Evolutionary conservation across 371 early-diverging fungal genomes (phyloP), one percentile per base, ranked within the genome.

Genomic region (Gilbertella persicaria): DNA sequence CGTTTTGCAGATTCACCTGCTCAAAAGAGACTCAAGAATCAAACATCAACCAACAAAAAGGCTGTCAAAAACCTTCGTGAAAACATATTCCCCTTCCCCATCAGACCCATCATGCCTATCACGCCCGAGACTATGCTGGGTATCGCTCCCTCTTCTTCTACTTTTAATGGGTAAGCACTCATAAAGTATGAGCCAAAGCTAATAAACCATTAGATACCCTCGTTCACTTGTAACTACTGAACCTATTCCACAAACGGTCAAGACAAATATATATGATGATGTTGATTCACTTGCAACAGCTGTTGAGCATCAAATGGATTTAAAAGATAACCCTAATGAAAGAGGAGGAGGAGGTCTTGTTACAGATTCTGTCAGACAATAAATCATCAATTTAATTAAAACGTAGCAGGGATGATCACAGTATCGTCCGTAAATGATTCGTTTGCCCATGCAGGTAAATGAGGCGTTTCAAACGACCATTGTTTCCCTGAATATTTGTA

Each of bases 1-100:
- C 84, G 92, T 1, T 91, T 90, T 60, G 92, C 93, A 1, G 93
- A 92, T 60, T 86, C 87, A 14, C 74, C 78, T 16, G 89, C 86
- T 24, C 91, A 92, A 55, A 91, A 92, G 68, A 74, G 79, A 35
- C 67, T 91, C 43, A 92, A 92, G 70, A 74, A 71, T 25, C 80
- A 80, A 45, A 66, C 74, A 8, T 64, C 75, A 21, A 57, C 62
- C 30, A 71, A 63, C 20, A 70, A 72, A 28, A 72, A 64, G 29
- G 64, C 64, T 12, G 16, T 10, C 2, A 47, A 49, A 16, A 52
- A 63, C 16, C 66, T 50, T 13, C 64, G 63, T 42, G 48, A 54
- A 5, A 55, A 61, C 37, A 45, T 67, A 39, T 48, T 66, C 36
- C 69, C 69, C 4, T 69, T 72, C 40, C 62, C 66, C 16, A 50